Percentiles rank a stretch among this genome's conserved stretches.
Evolutionary conservation across 2,329 filamentous ascomycete genomes (phyloP).

Genomic region (Alternaria incomplexa): DNA sequence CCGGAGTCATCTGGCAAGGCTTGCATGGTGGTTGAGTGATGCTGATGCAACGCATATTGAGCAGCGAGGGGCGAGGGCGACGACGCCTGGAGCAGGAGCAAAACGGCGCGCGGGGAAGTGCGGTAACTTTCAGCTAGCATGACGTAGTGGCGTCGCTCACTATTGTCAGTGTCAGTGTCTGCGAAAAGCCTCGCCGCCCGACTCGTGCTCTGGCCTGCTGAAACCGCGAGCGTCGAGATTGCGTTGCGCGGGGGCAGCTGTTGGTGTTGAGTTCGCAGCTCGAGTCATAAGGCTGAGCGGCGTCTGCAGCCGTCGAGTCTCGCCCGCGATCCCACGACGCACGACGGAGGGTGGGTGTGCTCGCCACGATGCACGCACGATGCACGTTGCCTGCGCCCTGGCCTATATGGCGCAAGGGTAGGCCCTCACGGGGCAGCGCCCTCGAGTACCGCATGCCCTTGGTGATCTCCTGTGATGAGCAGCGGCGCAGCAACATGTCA

Average conservation of each 20-base stretch:
- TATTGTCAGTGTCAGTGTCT: neutral
- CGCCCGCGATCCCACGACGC: constrained; percentile 28
- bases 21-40: constrained; percentile 24
- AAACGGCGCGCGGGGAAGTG: constrained; percentile 2
- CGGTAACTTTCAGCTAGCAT: constrained; percentile 7
- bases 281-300: constrained; percentile 44
- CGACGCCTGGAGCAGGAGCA: neutral
- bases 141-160: constrained; percentile 6
- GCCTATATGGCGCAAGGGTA: constrained; percentile 15
- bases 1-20: constrained; percentile 25
- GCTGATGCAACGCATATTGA: constrained; percentile 12
- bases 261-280: constrained; percentile 22
- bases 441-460: constrained; percentile 21
- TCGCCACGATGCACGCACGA: constrained; percentile 18
- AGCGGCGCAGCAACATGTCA: constrained; percentile 18
- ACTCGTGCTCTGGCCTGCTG: constrained; percentile 1
- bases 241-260: neutral
- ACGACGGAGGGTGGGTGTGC: constrained; percentile 17
- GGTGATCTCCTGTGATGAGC: constrained; percentile 18
- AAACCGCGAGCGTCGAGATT: constrained; percentile 10
- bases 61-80: constrained; percentile 1
- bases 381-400: constrained; percentile 21
- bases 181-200: neutral
- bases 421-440: constrained; percentile 31
- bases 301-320: constrained; percentile 26